These are phyloP conservation scores for Boletellus ananiceps DNA, from an alignment of 768 basidiomycete genomes.

Conservation along the genomic window DNA sequence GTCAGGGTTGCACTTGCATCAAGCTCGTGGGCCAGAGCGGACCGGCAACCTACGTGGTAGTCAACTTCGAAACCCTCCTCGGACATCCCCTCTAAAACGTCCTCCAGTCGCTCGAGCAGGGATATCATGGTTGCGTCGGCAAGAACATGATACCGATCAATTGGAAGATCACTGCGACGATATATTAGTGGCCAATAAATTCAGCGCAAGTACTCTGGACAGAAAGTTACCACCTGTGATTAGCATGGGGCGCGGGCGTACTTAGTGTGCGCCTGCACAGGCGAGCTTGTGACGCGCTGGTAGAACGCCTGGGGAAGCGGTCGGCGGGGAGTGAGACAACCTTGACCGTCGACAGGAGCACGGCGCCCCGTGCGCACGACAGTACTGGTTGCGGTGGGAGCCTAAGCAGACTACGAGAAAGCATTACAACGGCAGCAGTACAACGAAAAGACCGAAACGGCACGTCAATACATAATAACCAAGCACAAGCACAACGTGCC, in stretches of 20 bases:
- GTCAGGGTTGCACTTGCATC: conserved; percentile 5
- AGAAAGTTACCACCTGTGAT: conserved; percentile 41
- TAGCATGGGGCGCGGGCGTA: conserved; percentile 57
- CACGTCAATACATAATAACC: neutral
- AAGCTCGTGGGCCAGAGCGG: neutral
- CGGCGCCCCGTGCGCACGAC: neutral
- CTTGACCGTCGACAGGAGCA: conserved; percentile 7
- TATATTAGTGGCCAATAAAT: neutral
- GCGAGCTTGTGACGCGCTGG: conserved; percentile 1
- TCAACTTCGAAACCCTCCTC: conserved; percentile 74
- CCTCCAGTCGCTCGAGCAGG: conserved; percentile 71
- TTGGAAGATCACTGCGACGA: conserved; percentile 44
- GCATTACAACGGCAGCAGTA: conserved; percentile 10
- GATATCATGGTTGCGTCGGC: conserved; percentile 76
- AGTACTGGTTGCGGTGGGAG: conserved; percentile 7
- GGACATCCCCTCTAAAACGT: conserved; percentile 55
- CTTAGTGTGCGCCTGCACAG: conserved; percentile 26
- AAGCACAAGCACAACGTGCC: neutral
- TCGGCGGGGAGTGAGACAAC: neutral
- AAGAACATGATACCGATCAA: conserved; percentile 62
- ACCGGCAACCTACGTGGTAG: conserved; percentile 62
- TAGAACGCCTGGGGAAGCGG: neutral
- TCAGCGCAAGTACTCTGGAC: neutral
- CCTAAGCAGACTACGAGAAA: conserved; percentile 16
- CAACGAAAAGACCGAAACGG: no score